Percentiles rank a stretch among this genome's conserved stretches.
Evolutionary conservation across 768 basidiomycete species (phyloP).

Genomic region (Lactifluus rugatus): DNA sequence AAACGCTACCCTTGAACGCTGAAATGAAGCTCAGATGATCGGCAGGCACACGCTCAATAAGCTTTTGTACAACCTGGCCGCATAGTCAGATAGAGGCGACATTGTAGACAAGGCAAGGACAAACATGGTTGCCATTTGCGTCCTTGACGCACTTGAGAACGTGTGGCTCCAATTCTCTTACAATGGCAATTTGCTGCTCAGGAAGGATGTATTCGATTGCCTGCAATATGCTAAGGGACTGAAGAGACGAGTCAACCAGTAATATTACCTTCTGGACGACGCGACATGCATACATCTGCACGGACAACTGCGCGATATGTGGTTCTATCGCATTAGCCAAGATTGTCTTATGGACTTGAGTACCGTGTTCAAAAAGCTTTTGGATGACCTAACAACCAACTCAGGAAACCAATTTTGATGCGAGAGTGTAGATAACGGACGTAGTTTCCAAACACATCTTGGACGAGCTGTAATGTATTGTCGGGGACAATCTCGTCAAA

Average conservation of each 20-base stretch:
- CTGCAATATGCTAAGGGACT: slow-evolving; percentile 31
- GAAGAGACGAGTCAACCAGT: slow-evolving; percentile 4
- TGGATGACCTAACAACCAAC: slow-evolving; percentile 64
- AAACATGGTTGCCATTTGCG: slow-evolving; percentile 89
- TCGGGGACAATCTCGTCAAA: slow-evolving; percentile 84
- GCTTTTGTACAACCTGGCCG: slow-evolving; percentile 72
- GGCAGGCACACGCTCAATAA: slow-evolving; percentile 70
- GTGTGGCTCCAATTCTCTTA: slow-evolving; percentile 70
- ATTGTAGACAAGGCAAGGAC: slow-evolving; percentile 21
- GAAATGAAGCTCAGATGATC: slow-evolving; percentile 70
- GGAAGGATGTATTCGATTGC: slow-evolving; percentile 74
- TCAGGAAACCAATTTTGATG: slow-evolving; percentile 1
- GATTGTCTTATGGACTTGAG: slow-evolving; percentile 57
- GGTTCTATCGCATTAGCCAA: slow-evolving; percentile 69
- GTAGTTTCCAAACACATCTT: slow-evolving; percentile 96
- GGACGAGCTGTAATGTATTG: slow-evolving; percentile 66
- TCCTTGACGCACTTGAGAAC: slow-evolving; percentile 83
- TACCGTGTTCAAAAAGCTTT: slow-evolving; percentile 85
- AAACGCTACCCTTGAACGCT: slow-evolving; percentile 67
- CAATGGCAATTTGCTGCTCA: slow-evolving; percentile 67
- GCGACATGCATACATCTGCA: slow-evolving; percentile 94
- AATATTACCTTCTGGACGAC: slow-evolving; percentile 78
- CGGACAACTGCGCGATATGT: slow-evolving; percentile 62
- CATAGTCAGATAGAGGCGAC: slow-evolving; percentile 4
- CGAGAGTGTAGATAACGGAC: slow-evolving; percentile 33